Evolutionary conservation across 2,329 filamentous ascomycete genomes (phyloP).

Genomic region (Botryotinia globosa): DNA sequence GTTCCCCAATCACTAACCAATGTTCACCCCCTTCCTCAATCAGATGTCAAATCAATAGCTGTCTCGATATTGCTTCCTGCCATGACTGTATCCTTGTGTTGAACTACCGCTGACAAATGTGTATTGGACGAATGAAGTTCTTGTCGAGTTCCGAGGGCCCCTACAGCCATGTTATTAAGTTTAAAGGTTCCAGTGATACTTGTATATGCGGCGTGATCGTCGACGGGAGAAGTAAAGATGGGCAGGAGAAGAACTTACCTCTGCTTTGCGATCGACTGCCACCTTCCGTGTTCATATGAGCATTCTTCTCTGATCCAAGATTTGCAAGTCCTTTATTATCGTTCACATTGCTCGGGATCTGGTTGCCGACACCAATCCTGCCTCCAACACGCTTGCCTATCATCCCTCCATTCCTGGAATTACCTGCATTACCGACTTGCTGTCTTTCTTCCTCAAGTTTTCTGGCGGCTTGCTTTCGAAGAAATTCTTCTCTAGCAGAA

Average conservation of each 20-base stretch:
- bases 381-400: background rate
- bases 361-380: too few relatives aligned
- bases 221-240: background rate
- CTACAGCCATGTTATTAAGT: background rate
- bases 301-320: background rate
- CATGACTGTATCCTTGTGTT: background rate
- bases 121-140: background rate
- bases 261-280: background rate
- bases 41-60: background rate
- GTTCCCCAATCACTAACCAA: background rate
- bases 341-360: too few relatives aligned
- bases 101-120: background rate
- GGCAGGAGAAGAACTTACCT: background rate
- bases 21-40: background rate
- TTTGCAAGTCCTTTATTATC: background rate
- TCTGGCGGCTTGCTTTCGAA: background rate
- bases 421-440: background rate
- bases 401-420: background rate
- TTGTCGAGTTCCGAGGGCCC: background rate
- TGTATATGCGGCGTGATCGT: background rate
- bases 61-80: background rate
- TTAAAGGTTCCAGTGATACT: background rate
- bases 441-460: background rate
- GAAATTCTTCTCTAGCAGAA: background rate
- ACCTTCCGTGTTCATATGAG: too few relatives aligned